Base-by-base conservation (phyloP, 331 rosid genomes). In the Telfairia occidentalis region DNA sequence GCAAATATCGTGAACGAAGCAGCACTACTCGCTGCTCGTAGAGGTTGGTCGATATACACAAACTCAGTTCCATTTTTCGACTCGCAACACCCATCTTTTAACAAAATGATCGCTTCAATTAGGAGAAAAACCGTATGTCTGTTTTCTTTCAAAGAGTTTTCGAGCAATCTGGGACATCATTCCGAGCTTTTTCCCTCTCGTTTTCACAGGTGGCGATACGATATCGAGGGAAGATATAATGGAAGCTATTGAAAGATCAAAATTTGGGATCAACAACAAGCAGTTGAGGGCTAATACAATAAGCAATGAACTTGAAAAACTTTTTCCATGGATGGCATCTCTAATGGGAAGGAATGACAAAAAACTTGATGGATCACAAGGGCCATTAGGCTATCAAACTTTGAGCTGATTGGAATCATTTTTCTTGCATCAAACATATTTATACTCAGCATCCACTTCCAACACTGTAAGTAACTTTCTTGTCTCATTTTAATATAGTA, bases 191-290 rank as follows among this genome's bases (percentile, higher is more conserved):
- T 7, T 69, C 16, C 5, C 43, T 42, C 7, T 37, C 18, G 2
- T 24, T 11, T 70, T 30, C 76, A 67, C 85, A 93, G 98, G 96
- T 65, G 86, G 90, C 81, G 93, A 94, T 78, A 83, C 61, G 35
- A 95, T 94, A 71, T 84, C 82, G 63, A 88, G 97, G 80, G 98
- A 88, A 79, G 97, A 91, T 77, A 82, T 91, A 81, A 90, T 91
- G 96, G 96, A 88, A 86, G 98, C 98, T 11, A 85, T 91, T 54
- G 97, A 91, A 83, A 91, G 98, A 85, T 97, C 98, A 40, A 91
- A 90, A 79, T 94, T 86, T 74, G 97, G 96, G 42, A 91, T 94
- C 76, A 88, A 81, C 79, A 89, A 83, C 80, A 91, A 83, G 83
- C 86, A 84, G 73, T 37, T 81, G 61, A 83, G 89, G 77, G 78